Evolutionary conservation across 257 asterid genomes (phyloP).

Genomic region (Parsonsia alboflavescens): DNA sequence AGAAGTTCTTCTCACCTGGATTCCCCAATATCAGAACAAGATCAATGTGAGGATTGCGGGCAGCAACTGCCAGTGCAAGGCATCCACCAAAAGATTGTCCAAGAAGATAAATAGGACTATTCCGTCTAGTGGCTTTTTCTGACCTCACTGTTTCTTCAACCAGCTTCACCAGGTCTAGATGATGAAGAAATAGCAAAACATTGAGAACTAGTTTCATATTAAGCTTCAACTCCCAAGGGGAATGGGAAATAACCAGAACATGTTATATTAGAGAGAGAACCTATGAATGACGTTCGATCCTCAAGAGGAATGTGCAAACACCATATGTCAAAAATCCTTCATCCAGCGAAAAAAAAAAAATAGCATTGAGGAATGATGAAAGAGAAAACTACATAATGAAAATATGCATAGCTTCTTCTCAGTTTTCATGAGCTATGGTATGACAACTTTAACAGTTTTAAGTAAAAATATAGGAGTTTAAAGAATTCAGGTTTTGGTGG

Average conservation of each 20-base stretch:
- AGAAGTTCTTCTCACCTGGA: slow-evolving; percentile 47
- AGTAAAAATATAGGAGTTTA: neutral
- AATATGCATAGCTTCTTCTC: neutral
- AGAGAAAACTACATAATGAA: neutral
- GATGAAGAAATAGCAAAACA: neutral
- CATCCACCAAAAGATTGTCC: slow-evolving; percentile 84
- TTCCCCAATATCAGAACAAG: slow-evolving; percentile 66
- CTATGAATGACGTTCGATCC: slow-evolving; percentile 65
- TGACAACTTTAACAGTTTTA: neutral
- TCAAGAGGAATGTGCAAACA: slow-evolving; percentile 78
- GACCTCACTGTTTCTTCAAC: slow-evolving; percentile 54
- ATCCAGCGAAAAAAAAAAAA: slow-evolving; percentile 1
- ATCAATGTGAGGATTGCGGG: slow-evolving; percentile 65
- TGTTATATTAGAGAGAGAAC: slow-evolving; percentile 26
- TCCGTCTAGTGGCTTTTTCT: slow-evolving; percentile 43
- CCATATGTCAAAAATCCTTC: slow-evolving; percentile 74
- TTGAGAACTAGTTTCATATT: neutral
- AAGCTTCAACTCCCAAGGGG: neutral
- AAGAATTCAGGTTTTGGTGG: too few relatives aligned
- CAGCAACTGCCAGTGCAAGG: slow-evolving; percentile 78
- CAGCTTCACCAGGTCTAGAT: slow-evolving; percentile 58
- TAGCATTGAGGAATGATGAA: slow-evolving; percentile 6
- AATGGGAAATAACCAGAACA: neutral
- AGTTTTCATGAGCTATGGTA: neutral
- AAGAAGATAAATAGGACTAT: slow-evolving; percentile 67